Percentiles rank a stretch among this genome's conserved stretches.
Conservation (phyloP, 2,329 filamentous ascomycete genomes). For the Aspergillus chevalieri region DNA sequence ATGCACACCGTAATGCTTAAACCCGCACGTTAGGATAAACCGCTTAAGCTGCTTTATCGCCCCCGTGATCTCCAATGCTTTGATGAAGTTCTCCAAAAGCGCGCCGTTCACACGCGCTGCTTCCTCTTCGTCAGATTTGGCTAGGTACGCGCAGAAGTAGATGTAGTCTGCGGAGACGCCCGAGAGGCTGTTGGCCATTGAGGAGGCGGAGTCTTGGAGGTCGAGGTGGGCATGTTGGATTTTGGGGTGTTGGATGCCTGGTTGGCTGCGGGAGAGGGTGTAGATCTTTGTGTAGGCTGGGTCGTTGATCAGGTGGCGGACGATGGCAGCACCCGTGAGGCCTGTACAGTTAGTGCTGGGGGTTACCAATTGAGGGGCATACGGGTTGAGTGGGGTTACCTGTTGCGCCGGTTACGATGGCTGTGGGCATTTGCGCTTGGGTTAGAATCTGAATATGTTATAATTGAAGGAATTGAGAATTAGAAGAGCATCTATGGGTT, state of each 20-base stretch:
- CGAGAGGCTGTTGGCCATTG: conserved; percentile 34
- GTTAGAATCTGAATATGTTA: background rate
- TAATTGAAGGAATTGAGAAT: too few species aligned
- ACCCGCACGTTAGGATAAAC: conserved; percentile 45
- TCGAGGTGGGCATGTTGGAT: conserved; percentile 36
- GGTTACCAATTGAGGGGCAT: background rate
- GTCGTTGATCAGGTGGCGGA: conserved; percentile 32
- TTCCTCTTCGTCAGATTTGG: conserved; percentile 31
- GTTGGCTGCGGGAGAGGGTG: conserved; percentile 37
- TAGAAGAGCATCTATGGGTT: too few species aligned
- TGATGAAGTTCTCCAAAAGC: conserved; percentile 46
- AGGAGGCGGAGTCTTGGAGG: conserved; percentile 26
- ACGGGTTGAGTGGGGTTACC: background rate
- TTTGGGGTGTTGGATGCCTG: conserved; percentile 28
- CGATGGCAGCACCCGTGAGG: conserved; percentile 37
- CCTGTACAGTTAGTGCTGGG: conserved; percentile 18
- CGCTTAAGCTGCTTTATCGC: conserved; percentile 40
- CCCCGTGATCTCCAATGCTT: conserved; percentile 39
- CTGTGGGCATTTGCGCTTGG: background rate
- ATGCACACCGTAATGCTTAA: conserved; percentile 52
- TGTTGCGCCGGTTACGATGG: conserved; percentile 2
- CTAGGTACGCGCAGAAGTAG: conserved; percentile 42
- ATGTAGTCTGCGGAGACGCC: conserved; percentile 35
- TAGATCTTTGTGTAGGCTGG: conserved; percentile 33
- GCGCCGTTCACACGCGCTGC: conserved; percentile 32